Evolutionary conservation across 768 basidiomycete species (phyloP), one percentile per base, ranked within the genome.

Genomic region (Leccinum subgranulosum): DNA sequence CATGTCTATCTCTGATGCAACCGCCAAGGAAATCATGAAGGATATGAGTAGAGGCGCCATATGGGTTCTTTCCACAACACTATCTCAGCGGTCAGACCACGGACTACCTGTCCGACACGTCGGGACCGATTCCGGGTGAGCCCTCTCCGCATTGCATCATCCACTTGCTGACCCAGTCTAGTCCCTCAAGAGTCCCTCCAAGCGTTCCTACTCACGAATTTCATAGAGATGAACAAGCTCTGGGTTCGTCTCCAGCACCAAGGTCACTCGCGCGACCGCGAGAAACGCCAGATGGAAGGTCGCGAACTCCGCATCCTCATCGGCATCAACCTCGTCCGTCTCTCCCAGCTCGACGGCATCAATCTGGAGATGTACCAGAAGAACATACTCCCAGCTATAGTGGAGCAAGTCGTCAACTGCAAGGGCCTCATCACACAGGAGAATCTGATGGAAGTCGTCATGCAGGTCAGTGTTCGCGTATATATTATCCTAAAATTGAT

Each of bases 191-290:
- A 3, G 23, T 23, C 23, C 23, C 23, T 23, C 23, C 23, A 23
- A 23, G 23, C 1, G 72, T 95, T 98, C 70, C 94, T 98, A 41
- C 81, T 99, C 57, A 97, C 94, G 59, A 98, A 99, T 74, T 98
- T 99, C 67, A 94, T 99, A 69, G 97, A 99, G 71, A 99, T 98
- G 96, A 99, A 98, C 82, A 99, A 98, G 71, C 86, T 98, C 25
- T 98, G 97, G 97, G 97, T 99, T 3, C 91, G 97, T 39, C 81
- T 98, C 12, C 97, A 98, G 73, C 97, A 99, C 67, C 92, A 96
- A 68, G 97, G 23, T 23, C 23, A 97, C 0, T 27, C 25, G 25
- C 25, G 25, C 25, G 25, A 4, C 25, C 25, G 25, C 25, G 25
- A 27, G 25, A 27, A 27, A 27, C 25, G 25, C 25, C 4, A 27